These are phyloP conservation scores for Incumbomyces delicatus DNA, from an alignment of 2,329 filamentous ascomycete genomes.

Conservation along the genomic window DNA sequence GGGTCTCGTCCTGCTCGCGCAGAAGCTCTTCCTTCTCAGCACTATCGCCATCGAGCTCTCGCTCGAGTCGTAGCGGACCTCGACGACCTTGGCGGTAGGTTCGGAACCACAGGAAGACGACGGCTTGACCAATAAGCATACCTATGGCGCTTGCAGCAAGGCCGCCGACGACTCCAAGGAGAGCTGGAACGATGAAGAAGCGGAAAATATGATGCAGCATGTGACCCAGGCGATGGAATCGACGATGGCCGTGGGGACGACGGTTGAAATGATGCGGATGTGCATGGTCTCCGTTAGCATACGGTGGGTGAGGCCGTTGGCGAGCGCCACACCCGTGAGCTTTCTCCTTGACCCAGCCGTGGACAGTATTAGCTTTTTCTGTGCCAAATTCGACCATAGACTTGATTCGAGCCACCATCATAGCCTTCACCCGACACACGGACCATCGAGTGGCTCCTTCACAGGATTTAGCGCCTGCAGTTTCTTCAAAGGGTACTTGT, in stretches of 20 bases:
- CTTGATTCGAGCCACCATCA: constrained; percentile 32
- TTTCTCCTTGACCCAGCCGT: constrained; percentile 15
- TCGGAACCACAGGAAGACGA: constrained; percentile 37
- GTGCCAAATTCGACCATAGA: constrained; percentile 28
- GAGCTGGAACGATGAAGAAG: constrained; percentile 36
- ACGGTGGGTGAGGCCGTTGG: constrained; percentile 9
- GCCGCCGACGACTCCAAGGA: constrained; percentile 37
- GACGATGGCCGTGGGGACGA: constrained; percentile 25
- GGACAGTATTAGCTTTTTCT: constrained; percentile 12
- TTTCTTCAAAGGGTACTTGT: constrained; percentile 27
- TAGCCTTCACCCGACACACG: constrained; percentile 32
- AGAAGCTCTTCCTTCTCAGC: constrained; percentile 35
- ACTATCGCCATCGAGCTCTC: constrained; percentile 18
- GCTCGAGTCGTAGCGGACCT: constrained; percentile 24
- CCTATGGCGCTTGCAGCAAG: constrained; percentile 36
- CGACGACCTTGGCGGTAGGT: constrained; percentile 24
- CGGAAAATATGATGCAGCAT: constrained; percentile 34
- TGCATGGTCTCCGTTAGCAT: constrained; percentile 3
- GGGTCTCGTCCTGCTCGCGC: constrained; percentile 22
- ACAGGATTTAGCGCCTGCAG: constrained; percentile 22
- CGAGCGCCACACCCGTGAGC: constrained; percentile 10
- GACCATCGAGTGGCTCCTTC: constrained; percentile 31
- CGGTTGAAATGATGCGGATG: constrained; percentile 22
- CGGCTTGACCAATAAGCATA: constrained; percentile 38
- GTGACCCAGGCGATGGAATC: constrained; percentile 20